Conservation (phyloP, 805 yeast species). For the Grigorovia transvaalensis region DNA sequence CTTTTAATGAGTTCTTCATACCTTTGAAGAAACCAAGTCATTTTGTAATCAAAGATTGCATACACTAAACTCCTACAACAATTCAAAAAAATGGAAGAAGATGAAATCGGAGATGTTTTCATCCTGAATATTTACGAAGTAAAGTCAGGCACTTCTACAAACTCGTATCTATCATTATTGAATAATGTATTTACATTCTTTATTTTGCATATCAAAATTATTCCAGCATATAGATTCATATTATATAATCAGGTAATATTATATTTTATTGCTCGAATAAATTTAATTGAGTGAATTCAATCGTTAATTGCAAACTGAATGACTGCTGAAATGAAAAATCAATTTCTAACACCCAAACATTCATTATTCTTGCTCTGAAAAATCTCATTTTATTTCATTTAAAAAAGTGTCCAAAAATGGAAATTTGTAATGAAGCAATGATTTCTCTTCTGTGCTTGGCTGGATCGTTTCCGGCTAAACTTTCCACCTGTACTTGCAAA, state of each 20-base stretch:
- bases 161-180: constrained; percentile 12
- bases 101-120: not conserved
- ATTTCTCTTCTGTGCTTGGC: no score
- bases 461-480: not conserved
- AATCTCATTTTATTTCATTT: no score
- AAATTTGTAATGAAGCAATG: no score
- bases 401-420: no score
- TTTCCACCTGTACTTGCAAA: not conserved
- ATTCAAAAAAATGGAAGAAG: not conserved
- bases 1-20: not conserved
- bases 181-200: constrained; percentile 15
- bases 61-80: not conserved
- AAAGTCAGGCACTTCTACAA: constrained; percentile 8
- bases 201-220: constrained; percentile 4
- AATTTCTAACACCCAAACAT: no score
- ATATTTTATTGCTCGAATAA: no score
- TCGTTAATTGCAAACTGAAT: no score
- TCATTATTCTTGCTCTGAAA: no score
- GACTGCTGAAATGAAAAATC: no score
- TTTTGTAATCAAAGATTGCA: not conserved
- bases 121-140: constrained; percentile 13
- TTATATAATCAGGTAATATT: not conserved
- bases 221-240: not conserved
- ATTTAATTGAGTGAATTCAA: no score
- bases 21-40: not conserved